Percentiles rank a stretch among this genome's conserved stretches.
phyloP scores from a whole-genome alignment of 257 asterid species.

The Rhazya stricta region DNA sequence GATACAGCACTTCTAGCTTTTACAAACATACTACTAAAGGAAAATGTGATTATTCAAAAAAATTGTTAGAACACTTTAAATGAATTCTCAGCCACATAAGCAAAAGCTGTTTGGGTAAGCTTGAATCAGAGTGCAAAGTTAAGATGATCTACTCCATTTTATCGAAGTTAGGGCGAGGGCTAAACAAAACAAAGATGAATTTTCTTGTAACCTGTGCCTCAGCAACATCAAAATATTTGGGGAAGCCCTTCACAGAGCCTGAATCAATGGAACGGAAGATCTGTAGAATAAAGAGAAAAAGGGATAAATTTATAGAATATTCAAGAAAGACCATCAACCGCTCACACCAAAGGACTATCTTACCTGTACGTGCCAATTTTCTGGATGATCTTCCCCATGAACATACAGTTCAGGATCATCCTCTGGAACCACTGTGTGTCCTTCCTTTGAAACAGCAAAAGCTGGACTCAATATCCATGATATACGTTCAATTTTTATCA shows the following conservation, averaged over 20 bases:
- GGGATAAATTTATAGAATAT: slow-evolving; percentile 9
- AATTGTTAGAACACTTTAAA: neutral
- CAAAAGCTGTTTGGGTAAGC: neutral
- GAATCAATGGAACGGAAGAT: slow-evolving; percentile 93
- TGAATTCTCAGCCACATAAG: neutral
- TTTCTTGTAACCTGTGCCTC: slow-evolving; percentile 46
- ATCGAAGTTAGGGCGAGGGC: no score
- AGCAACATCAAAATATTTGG: slow-evolving; percentile 51
- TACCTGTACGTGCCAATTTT: slow-evolving; percentile 95
- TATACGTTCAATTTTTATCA: slow-evolving; percentile 84
- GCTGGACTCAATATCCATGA: slow-evolving; percentile 94
- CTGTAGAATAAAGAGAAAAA: slow-evolving; percentile 35
- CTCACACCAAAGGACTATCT: slow-evolving; percentile 19
- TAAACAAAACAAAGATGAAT: neutral
- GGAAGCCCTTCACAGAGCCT: slow-evolving; percentile 80
- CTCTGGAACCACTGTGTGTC: slow-evolving; percentile 35
- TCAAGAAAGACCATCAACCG: slow-evolving; percentile 21
- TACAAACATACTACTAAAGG: neutral
- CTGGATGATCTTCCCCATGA: slow-evolving; percentile 47
- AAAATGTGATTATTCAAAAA: neutral
- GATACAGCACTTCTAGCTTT: neutral
- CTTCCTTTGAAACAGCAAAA: slow-evolving; percentile 38
- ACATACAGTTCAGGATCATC: slow-evolving; percentile 69
- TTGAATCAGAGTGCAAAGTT: neutral
- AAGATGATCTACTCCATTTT: neutral